phyloP scores from a whole-genome alignment of 164 flowering plant species.

The Vitis riparia region DNA sequence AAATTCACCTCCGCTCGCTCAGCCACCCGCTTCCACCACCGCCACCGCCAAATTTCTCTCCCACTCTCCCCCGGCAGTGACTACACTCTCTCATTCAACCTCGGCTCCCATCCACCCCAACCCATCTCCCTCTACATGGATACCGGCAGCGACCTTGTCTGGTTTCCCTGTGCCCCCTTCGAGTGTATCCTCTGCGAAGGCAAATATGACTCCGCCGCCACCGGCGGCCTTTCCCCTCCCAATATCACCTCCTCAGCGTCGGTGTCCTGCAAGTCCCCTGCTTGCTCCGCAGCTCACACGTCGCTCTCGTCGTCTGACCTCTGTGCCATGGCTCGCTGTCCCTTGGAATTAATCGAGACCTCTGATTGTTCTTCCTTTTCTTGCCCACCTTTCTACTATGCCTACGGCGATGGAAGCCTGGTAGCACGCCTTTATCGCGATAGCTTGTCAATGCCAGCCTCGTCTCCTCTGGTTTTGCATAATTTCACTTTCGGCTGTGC shows the following conservation, averaged over 20 bases:
- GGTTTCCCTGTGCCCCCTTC: conserved; percentile 88
- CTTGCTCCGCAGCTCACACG: conserved; percentile 78
- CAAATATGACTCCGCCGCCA: conserved; percentile 27
- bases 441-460: conserved; percentile 29
- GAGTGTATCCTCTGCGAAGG: conserved; percentile 86
- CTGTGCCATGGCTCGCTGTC: conserved; percentile 76
- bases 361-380: conserved; percentile 50
- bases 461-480: conserved; percentile 33
- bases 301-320: conserved; percentile 66
- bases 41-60: conserved; percentile 56
- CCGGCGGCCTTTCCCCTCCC: conserved; percentile 31
- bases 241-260: conserved; percentile 24
- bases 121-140: conserved; percentile 72
- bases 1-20: conserved; percentile 66
- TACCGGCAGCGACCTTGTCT: conserved; percentile 93
- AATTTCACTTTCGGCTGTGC: conserved; percentile 92
- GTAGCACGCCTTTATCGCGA: conserved; percentile 54
- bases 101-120: conserved; percentile 44
- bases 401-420: conserved; percentile 89
- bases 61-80: conserved; percentile 88
- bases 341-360: conserved; percentile 62
- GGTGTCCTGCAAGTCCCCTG: conserved; percentile 57
- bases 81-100: conserved; percentile 66
- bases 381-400: conserved; percentile 85
- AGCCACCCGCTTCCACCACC: conserved; percentile 53